Evolutionary conservation across 2,329 filamentous ascomycete genomes (phyloP).

Genomic region (Pseudocercospora musae): DNA sequence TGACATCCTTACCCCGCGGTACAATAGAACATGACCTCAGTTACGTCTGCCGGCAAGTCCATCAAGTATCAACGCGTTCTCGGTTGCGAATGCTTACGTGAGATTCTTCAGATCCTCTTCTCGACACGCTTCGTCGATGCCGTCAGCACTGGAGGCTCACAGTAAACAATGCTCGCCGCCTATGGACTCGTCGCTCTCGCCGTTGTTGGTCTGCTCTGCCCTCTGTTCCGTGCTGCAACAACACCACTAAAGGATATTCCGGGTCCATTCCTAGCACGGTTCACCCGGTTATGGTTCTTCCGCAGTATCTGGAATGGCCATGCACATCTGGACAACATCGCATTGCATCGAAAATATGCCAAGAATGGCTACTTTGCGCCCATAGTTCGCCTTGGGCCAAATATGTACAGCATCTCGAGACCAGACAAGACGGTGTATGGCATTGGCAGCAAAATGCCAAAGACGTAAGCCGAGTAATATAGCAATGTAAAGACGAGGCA

Average conservation of each 20-base stretch:
- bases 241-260: slow-evolving; percentile 20
- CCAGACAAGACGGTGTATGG: slow-evolving; percentile 23
- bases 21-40: no score
- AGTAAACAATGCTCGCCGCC: neutral
- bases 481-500: neutral
- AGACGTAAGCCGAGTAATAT: slow-evolving; percentile 2
- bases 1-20: neutral
- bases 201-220: neutral
- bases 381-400: slow-evolving; percentile 25
- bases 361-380: slow-evolving; percentile 18
- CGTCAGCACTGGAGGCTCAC: no score
- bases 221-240: slow-evolving; percentile 1
- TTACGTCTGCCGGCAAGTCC: no score
- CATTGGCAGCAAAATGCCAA: slow-evolving; percentile 26
- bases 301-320: slow-evolving; percentile 20
- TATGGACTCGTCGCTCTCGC: neutral
- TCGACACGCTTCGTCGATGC: no score
- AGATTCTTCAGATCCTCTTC: no score
- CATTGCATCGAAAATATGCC: slow-evolving; percentile 21
- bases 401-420: slow-evolving; percentile 19
- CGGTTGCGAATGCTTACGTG: neutral
- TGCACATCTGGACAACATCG: slow-evolving; percentile 24
- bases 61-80: no score
- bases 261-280: slow-evolving; percentile 24
- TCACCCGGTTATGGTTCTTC: slow-evolving; percentile 25